phyloP scores from a whole-genome alignment of 2,329 filamentous ascomycete genomes.

The Fusarium sp. region DNA sequence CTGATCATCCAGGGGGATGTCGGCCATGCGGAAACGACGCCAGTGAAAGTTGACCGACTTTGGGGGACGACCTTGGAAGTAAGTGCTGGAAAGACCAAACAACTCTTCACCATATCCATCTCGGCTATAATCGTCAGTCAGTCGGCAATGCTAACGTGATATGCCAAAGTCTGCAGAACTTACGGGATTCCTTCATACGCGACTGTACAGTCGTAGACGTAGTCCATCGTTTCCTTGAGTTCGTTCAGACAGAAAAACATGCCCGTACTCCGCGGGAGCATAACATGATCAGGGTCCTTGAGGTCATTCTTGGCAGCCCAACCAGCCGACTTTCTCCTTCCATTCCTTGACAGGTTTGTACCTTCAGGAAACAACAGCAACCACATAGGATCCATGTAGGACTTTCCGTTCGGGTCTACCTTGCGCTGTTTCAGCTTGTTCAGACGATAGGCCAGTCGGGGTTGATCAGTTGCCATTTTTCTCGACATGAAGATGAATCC shows the following conservation, averaged over 20 bases:
- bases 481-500: slow-evolving; percentile 93
- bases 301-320: slow-evolving; percentile 83
- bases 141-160: slow-evolving; percentile 12
- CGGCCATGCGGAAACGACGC: slow-evolving; percentile 82
- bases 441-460: slow-evolving; percentile 79
- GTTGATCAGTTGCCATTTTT: slow-evolving; percentile 84
- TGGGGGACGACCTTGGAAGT: slow-evolving; percentile 87
- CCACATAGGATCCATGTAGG: slow-evolving; percentile 85
- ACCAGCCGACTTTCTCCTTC: slow-evolving; percentile 73
- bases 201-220: slow-evolving; percentile 92
- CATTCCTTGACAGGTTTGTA: slow-evolving; percentile 80
- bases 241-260: slow-evolving; percentile 83
- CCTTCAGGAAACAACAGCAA: slow-evolving; percentile 88
- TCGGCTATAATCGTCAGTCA: slow-evolving; percentile 60
- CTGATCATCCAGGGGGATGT: slow-evolving; percentile 82
- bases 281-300: slow-evolving; percentile 76
- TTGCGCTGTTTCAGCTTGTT: slow-evolving; percentile 72
- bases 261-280: slow-evolving; percentile 84
- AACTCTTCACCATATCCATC: slow-evolving; percentile 90
- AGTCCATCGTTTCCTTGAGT: slow-evolving; percentile 78
- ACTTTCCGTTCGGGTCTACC: slow-evolving; percentile 62
- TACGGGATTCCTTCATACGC: slow-evolving; percentile 94
- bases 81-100: slow-evolving; percentile 87
- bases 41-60: slow-evolving; percentile 98
- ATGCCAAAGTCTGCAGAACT: slow-evolving; percentile 55